phyloP scores from a whole-genome alignment of 1,284 basidiomycete species.

The Stygiomarasmius scandens region DNA sequence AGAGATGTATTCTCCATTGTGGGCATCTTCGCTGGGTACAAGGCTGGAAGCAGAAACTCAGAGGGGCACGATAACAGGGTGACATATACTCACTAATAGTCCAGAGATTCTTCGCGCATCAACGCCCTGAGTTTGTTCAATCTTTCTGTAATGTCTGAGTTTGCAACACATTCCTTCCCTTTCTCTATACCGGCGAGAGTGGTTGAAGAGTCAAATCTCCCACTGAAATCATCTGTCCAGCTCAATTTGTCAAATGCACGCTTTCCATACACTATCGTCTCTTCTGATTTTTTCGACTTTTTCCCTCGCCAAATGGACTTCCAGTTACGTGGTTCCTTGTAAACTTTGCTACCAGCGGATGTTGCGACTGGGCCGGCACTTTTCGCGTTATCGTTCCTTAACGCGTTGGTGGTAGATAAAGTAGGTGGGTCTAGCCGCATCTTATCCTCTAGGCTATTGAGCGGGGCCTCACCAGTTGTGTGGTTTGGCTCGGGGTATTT shows the following conservation, averaged over 20 bases:
- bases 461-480: too few relatives aligned
- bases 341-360: too few relatives aligned
- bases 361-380: neutral
- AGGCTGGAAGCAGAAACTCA: slow-evolving; percentile 41
- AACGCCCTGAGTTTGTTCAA: slow-evolving; percentile 68
- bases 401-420: slow-evolving; percentile 10
- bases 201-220: slow-evolving; percentile 61
- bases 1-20: slow-evolving; percentile 87
- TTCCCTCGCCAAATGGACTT: slow-evolving; percentile 44
- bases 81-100: slow-evolving; percentile 7
- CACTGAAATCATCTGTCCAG: slow-evolving; percentile 50
- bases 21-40: slow-evolving; percentile 85
- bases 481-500: too few relatives aligned
- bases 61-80: neutral
- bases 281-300: slow-evolving; percentile 16
- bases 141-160: slow-evolving; percentile 57
- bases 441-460: slow-evolving; percentile 21
- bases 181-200: slow-evolving; percentile 56
- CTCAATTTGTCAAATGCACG: too few relatives aligned
- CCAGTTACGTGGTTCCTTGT: too few relatives aligned
- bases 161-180: slow-evolving; percentile 46
- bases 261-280: slow-evolving; percentile 18
- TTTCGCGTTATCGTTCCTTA: slow-evolving; percentile 2
- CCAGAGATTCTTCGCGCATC: slow-evolving; percentile 49
- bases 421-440: neutral